Conservation (phyloP, 2,329 filamentous ascomycete species). For the Fusarium sp. region DNA sequence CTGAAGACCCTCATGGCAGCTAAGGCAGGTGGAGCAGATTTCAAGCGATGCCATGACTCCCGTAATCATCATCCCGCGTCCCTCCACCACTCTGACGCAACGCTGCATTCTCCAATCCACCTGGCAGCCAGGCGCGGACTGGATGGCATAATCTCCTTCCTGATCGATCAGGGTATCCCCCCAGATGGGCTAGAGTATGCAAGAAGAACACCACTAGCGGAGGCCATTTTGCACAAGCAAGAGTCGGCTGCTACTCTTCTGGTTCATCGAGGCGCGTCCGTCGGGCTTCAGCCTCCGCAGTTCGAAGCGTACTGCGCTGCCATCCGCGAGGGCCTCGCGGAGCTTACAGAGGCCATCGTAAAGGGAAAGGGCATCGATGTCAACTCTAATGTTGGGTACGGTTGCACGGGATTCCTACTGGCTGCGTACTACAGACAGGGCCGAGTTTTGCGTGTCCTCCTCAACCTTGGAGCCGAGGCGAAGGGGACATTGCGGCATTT, state of each 20-base stretch:
- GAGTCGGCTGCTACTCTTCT: constrained; percentile 2
- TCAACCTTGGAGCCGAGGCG: not conserved
- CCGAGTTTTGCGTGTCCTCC: not conserved
- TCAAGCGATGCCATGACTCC: not conserved
- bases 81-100: not conserved
- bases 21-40: not conserved
- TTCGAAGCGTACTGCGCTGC: not conserved
- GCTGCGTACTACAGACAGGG: not conserved
- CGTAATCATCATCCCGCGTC: not conserved
- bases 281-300: not conserved
- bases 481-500: not conserved
- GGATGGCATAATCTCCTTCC: not conserved
- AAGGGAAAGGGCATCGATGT: not conserved
- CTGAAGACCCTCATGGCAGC: not conserved
- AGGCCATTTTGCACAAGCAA: constrained; percentile 1
- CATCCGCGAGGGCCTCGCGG: not conserved
- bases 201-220: not conserved
- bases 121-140: not conserved
- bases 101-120: not conserved
- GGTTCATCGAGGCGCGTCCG: not conserved
- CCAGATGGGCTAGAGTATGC: not conserved
- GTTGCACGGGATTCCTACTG: not conserved
- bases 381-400: not conserved
- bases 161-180: not conserved
- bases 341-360: not conserved